Conservation (phyloP, 169 alveolate species). For the Plasmodium yoelii region DNA sequence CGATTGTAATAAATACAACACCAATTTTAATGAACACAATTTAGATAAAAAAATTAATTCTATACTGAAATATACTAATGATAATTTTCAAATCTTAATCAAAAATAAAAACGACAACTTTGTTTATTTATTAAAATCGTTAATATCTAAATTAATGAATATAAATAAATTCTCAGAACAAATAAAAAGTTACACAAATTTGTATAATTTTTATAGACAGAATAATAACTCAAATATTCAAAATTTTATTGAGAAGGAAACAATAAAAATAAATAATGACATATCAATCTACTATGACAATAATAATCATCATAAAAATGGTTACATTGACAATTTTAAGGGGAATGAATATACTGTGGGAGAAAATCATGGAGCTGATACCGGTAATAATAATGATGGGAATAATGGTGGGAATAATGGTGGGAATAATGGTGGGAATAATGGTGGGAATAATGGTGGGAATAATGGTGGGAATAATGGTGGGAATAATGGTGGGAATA, state of each 20-base stretch:
- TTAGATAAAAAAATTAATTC: constrained; percentile 29
- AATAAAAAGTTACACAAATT: constrained; percentile 14
- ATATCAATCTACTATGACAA: neutral
- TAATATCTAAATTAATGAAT: constrained; percentile 31
- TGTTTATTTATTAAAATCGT: constrained; percentile 22
- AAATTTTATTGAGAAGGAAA: constrained; percentile 13
- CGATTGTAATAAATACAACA: constrained; percentile 33
- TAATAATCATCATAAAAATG: constrained; percentile 1
- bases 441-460: neutral
- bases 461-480: neutral
- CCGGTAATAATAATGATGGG: neutral
- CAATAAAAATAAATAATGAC: neutral
- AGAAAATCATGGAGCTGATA: neutral
- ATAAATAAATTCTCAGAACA: constrained; percentile 7
- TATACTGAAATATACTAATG: constrained; percentile 25
- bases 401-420: neutral
- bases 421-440: neutral
- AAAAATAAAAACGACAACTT: constrained; percentile 12
- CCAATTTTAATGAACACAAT: constrained; percentile 18
- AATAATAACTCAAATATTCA: constrained; percentile 1
- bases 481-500: neutral
- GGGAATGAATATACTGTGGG: neutral
- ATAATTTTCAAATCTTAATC: constrained; percentile 21
- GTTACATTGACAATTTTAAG: neutral
- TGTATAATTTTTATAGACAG: constrained; percentile 10